A percentile compares a stretch with the other conserved stretches of the same genome.
phyloP scores from a whole-genome alignment of 2,329 filamentous ascomycete genomes.

The Chaetomiaceae sp. region DNA sequence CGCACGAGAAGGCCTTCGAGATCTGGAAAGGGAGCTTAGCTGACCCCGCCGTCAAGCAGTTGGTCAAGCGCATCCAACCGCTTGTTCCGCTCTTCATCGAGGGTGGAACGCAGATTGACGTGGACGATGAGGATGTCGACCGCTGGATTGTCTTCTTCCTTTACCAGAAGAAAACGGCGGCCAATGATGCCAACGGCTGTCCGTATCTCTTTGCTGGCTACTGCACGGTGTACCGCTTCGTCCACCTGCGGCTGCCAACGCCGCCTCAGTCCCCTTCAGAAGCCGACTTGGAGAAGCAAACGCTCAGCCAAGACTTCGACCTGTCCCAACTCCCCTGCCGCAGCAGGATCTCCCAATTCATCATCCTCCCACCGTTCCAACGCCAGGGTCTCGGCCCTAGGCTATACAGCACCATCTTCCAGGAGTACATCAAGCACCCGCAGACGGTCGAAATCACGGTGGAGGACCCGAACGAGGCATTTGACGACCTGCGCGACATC shows the following conservation, averaged over 20 bases:
- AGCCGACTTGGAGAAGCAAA: constrained; percentile 33
- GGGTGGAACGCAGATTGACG: constrained; percentile 68
- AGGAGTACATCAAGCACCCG: constrained; percentile 57
- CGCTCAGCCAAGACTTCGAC: constrained; percentile 42
- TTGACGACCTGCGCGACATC: constrained; percentile 72
- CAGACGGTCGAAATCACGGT: constrained; percentile 80
- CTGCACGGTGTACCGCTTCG: constrained; percentile 84
- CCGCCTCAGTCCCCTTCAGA: constrained; percentile 35
- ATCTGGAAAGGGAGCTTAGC: constrained; percentile 75
- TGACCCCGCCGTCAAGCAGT: constrained; percentile 60
- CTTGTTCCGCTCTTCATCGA: constrained; percentile 86
- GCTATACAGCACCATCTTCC: constrained; percentile 76
- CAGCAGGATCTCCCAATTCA: constrained; percentile 84
- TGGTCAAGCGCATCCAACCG: constrained; percentile 77
- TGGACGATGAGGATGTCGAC: constrained; percentile 64
- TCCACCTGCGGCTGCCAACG: constrained; percentile 48
- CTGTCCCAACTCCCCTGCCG: constrained; percentile 64
- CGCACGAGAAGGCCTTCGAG: constrained; percentile 63
- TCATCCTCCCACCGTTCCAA: constrained; percentile 85
- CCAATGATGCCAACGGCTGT: constrained; percentile 38
- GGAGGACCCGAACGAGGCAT: constrained; percentile 86
- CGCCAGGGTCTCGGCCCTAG: constrained; percentile 69
- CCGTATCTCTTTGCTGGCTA: constrained; percentile 85
- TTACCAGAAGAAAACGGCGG: constrained; percentile 56
- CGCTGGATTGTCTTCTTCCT: constrained; percentile 92